Evolutionary conservation across 2,329 filamentous ascomycete species (phyloP).

Genomic region (Aurifilum marmelostoma): DNA sequence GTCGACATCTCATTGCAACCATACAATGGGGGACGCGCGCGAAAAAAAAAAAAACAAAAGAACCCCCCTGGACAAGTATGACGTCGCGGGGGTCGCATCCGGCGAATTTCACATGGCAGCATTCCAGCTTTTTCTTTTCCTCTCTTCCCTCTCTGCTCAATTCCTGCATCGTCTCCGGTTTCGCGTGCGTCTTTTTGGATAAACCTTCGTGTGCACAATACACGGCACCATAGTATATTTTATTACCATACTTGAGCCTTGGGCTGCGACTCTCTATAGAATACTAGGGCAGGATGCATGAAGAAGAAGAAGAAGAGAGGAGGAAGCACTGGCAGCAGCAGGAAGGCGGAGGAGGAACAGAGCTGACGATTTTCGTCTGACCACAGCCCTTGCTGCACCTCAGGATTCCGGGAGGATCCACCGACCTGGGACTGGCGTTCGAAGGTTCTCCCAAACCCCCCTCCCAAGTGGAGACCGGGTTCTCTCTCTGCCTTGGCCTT

Average conservation of each 20-base stretch:
- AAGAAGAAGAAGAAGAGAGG: neutral
- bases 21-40: neutral
- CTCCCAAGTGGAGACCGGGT: neutral
- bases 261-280: too few relatives aligned
- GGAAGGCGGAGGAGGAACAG: constrained; percentile 2
- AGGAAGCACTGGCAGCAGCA: neutral
- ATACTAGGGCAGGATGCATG: too few relatives aligned
- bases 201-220: neutral
- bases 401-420: constrained; percentile 23
- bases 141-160: neutral
- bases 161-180: neutral
- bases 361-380: constrained; percentile 9
- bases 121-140: neutral
- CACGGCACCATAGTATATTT: too few relatives aligned
- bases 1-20: neutral
- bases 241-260: too few relatives aligned
- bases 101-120: neutral
- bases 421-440: constrained; percentile 17
- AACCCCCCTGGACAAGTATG: neutral
- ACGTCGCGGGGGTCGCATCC: constrained; percentile 14
- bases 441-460: neutral
- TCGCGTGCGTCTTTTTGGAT: neutral
- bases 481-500: neutral
- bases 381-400: neutral
- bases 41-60: neutral